Conservation (phyloP, 805 yeast species). For the Zygoascus ofunaensis region DNA sequence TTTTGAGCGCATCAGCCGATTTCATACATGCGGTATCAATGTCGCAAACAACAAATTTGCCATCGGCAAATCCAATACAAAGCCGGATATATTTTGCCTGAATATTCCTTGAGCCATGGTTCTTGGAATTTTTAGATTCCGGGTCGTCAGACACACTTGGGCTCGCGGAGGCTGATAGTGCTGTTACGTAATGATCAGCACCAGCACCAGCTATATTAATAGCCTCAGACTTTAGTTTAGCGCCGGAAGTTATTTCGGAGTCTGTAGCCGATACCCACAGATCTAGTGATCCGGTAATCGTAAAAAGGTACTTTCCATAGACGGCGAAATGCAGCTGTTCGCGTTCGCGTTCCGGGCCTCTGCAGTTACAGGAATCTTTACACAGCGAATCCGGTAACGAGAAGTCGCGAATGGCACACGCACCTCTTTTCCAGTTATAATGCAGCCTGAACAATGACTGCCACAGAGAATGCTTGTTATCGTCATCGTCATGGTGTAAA, state of each 20-base stretch:
- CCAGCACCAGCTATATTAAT: background rate
- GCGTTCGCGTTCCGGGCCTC: background rate
- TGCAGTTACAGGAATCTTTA: too few species aligned
- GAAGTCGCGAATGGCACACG: slow-evolving; percentile 3
- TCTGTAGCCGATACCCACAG: background rate
- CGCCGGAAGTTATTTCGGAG: background rate
- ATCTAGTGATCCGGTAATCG: slow-evolving; percentile 1
- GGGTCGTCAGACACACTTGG: background rate
- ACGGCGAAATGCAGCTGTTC: slow-evolving; percentile 2
- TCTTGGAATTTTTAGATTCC: background rate
- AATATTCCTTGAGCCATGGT: too few species aligned
- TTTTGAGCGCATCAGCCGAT: background rate
- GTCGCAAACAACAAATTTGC: background rate
- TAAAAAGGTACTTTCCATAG: background rate
- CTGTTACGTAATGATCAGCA: background rate
- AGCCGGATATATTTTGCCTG: background rate
- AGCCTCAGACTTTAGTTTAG: background rate
- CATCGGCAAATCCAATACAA: background rate
- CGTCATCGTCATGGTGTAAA: background rate
- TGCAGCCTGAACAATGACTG: slow-evolving; percentile 6
- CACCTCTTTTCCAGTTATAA: slow-evolving; percentile 9
- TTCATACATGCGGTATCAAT: background rate
- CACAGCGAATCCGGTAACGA: background rate
- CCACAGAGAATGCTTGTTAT: slow-evolving; percentile 2
- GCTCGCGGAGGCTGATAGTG: background rate